Base-by-base conservation (phyloP, 1,284 basidiomycete species). In the Irpex lacteus region DNA sequence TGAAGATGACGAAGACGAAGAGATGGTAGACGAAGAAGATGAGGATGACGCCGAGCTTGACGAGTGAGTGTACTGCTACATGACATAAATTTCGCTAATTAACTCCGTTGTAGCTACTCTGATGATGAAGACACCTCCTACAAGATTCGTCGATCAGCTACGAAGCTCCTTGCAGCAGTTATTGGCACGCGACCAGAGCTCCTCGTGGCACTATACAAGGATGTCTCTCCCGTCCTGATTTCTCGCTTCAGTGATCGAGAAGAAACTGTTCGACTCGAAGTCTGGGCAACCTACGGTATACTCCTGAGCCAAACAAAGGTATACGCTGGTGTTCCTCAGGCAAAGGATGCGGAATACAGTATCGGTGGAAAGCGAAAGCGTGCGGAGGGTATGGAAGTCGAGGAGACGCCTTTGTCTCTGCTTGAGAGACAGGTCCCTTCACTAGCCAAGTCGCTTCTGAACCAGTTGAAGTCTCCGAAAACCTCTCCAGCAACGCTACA, bases 81-180 rank as follows among this genome's bases (percentile, higher is more conserved):
- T 62, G 11, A 49, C 13, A 2, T 18, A 54, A 4, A 47, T 3
- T 58, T 9, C 38, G 32, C 26, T 13, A 38, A 13, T 44, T 32
- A 40, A 60, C n/a, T 62, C 15, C 60, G 21, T 63, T 63, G 2
- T 67, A 95, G 92, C 68, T 98, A 98, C 75, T 95, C 95, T 5
- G 97, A 99, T 71, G 97, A 99, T 69, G 98, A 99, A 73, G 98
- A 99, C 74, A 92, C 94, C n/a, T 98, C 96, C 0, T 99, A 98
- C 87, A 98, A 98, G 78, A 95, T 98, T 66, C 90, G 98, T 65
- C 87, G 97, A 60, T 91, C 94, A 3, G 91, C 98, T 4, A 95
- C 95, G 26, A 98, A 98, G 74, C 81, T 98, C 1, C 83, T 99
- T 11, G 81, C 89, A 11, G 91, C 93, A 1, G 82, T 98, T 58